Conservation (phyloP, 805 yeast genomes). For the Saturnispora diversa region DNA sequence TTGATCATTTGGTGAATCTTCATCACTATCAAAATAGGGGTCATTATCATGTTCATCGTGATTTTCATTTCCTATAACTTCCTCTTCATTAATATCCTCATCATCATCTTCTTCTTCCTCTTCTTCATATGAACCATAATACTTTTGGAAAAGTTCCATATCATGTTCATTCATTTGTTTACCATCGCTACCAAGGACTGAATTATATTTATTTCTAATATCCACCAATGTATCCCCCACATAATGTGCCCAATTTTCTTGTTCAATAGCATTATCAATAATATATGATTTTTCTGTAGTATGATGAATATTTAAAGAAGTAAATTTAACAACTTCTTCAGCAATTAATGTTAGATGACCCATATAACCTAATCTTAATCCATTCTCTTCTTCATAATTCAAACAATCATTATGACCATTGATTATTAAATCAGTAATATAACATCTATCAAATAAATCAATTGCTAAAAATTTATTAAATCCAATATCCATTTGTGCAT, state of each 20-base stretch:
- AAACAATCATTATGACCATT: conserved; percentile 51
- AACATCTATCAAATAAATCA: conserved; percentile 38
- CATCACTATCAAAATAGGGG: conserved; percentile 9
- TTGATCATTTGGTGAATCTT: conserved; percentile 4
- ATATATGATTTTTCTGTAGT: conserved; percentile 45
- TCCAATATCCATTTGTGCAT: conserved; percentile 51
- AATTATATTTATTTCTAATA: conserved; percentile 89
- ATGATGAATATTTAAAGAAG: conserved; percentile 51
- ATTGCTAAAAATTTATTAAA: conserved; percentile 31
- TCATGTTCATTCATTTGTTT: conserved; percentile 32
- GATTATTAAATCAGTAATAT: conserved; percentile 44
- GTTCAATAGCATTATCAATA: conserved; percentile 35
- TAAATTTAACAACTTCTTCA: conserved; percentile 58
- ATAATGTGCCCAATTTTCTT: conserved; percentile 38
- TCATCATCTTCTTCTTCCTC: conserved; percentile 20
- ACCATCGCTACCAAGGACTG: conserved; percentile 63
- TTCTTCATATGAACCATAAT: conserved; percentile 21
- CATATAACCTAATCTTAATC: conserved; percentile 51
- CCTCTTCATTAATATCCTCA: conserved; percentile 17
- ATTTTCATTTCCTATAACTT: conserved; percentile 7
- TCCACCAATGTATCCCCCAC: conserved; percentile 77
- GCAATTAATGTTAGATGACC: conserved; percentile 51
- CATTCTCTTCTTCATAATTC: conserved; percentile 45
- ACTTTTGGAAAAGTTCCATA: conserved; percentile 26
- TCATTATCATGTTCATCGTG: conserved; percentile 4